A percentile compares a stretch with the other conserved stretches of the same genome.
Conservation (phyloP, 345 rosid species). For the Hypericum perforatum region DNA sequence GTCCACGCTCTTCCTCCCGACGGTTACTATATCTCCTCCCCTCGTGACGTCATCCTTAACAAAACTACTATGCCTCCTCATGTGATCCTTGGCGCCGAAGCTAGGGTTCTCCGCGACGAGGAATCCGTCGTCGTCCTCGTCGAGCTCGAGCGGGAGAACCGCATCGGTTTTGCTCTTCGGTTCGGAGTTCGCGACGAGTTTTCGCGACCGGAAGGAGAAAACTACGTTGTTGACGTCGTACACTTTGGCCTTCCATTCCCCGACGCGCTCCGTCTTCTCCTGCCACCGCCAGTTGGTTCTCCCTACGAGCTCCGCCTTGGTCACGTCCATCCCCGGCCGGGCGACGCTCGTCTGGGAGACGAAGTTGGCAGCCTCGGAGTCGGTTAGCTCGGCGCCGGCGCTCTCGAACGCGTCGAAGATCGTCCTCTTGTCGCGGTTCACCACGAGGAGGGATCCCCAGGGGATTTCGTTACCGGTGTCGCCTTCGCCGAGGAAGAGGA, state of each 20-base stretch:
- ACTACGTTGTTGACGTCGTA: constrained; percentile 71
- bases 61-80: constrained; percentile 83
- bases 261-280: constrained; percentile 59
- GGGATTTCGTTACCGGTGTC: constrained; percentile 42
- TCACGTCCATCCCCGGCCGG: constrained; percentile 96
- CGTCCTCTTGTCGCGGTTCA: constrained; percentile 60
- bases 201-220: constrained; percentile 64
- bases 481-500: constrained; percentile 79
- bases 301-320: constrained; percentile 63
- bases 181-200: constrained; percentile 34
- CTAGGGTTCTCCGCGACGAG: constrained; percentile 80
- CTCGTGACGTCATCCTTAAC: constrained; percentile 21
- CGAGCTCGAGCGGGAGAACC: constrained; percentile 52
- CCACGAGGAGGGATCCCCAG: constrained; percentile 61
- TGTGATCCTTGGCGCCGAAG: constrained; percentile 60
- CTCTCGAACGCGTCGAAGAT: constrained; percentile 69
- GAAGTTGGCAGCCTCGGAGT: constrained; percentile 45
- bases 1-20: constrained; percentile 69
- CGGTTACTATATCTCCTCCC: constrained; percentile 61
- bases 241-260: constrained; percentile 75
- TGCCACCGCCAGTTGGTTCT: constrained; percentile 79
- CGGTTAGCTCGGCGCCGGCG: constrained; percentile 60
- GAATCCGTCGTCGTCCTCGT: constrained; percentile 77
- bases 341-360: constrained; percentile 64
- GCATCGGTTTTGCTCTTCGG: constrained; percentile 61